Base-by-base conservation (phyloP, 257 asterid genomes). In the Lycium ferocissimum region DNA sequence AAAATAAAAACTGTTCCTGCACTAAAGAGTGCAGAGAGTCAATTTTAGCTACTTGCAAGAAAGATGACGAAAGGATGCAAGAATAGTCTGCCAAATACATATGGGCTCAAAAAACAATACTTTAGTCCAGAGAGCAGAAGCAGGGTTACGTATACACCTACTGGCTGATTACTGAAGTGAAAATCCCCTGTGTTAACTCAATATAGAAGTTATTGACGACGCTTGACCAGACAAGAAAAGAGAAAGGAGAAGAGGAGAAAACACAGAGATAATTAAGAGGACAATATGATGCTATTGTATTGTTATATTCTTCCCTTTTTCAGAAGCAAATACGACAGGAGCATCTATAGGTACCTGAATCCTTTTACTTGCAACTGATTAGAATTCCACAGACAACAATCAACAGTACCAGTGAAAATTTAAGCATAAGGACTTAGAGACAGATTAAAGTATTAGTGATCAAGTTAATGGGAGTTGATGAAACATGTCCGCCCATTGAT, bases 41-140 rank as follows among this genome's bases (percentile, higher is more conserved):
- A 71, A 71, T 17, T 18, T 71, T 71, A 71, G 37, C 54, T 71
- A 71, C 18, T 71, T 43, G 37, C 37, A 40, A 71, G 79, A 71
- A n/a, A 71, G 18, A 43, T 18, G 79, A 43, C 9, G 37, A 62
- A 22, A 71, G 57, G 17, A 69, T 38, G 78, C 35, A 71, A 43
- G 51, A 15, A 66, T 66, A n/a, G 47, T 8, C 33, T 4, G 15
- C 2, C 9, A 71, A 71, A 71, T 17, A 40, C 7, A 37, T 22
- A 38, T 38, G 20, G 78, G 56, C 79, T 40, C 79, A 40, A 70
- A 35, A 35, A 38, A 70, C 79, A 70, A 18, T 49, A 70, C 26
- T 71, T 43, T 15, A 43, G 11, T 71, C 56, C 26, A 43, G 54
- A 14, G 2, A 9, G 79, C 33, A 40, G 54, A 43, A 43, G 56